Percentiles rank a stretch among this genome's conserved stretches.
phyloP scores from a whole-genome alignment of 2,329 filamentous ascomycete species.

The Exophiala sideris region DNA sequence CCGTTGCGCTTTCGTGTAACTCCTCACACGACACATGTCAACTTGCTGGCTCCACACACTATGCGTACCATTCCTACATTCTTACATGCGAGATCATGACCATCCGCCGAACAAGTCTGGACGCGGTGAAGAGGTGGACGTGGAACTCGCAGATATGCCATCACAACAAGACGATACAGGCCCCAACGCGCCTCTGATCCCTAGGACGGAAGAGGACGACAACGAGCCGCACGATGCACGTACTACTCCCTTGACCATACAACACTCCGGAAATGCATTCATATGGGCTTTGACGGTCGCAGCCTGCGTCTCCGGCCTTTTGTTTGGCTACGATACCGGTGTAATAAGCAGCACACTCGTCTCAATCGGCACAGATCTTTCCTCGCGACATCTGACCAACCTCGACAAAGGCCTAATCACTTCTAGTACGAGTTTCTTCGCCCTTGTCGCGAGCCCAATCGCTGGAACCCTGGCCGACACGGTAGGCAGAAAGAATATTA shows the following conservation, averaged over 20 bases:
- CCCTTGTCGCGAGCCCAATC: slow-evolving; percentile 54
- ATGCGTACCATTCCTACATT: background rate
- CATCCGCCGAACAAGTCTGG: background rate
- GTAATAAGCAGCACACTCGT: slow-evolving; percentile 61
- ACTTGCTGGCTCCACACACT: background rate
- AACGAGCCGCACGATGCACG: background rate
- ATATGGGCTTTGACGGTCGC: slow-evolving; percentile 57
- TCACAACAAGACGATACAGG: slow-evolving; percentile 10
- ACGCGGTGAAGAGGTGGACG: slow-evolving; percentile 8
- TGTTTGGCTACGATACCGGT: slow-evolving; percentile 63
- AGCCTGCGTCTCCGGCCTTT: slow-evolving; percentile 55
- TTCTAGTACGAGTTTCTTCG: slow-evolving; percentile 56
- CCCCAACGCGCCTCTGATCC: slow-evolving; percentile 18
- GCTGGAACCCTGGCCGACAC: slow-evolving; percentile 52
- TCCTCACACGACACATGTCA: background rate
- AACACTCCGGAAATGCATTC: slow-evolving; percentile 40
- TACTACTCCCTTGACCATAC: background rate
- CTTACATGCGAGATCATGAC: background rate
- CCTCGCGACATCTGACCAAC: slow-evolving; percentile 48
- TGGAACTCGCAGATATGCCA: slow-evolving; percentile 19
- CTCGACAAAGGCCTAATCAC: slow-evolving; percentile 59
- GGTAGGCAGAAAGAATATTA: slow-evolving; percentile 46
- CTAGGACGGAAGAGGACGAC: slow-evolving; percentile 1
- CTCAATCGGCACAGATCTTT: slow-evolving; percentile 53
- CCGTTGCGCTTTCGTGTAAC: background rate